Percentiles rank a stretch among this genome's conserved stretches.
These are phyloP conservation scores for Paecilomyces variotii DNA, from an alignment of 2,329 filamentous ascomycete genomes.

Conservation along the genomic window DNA sequence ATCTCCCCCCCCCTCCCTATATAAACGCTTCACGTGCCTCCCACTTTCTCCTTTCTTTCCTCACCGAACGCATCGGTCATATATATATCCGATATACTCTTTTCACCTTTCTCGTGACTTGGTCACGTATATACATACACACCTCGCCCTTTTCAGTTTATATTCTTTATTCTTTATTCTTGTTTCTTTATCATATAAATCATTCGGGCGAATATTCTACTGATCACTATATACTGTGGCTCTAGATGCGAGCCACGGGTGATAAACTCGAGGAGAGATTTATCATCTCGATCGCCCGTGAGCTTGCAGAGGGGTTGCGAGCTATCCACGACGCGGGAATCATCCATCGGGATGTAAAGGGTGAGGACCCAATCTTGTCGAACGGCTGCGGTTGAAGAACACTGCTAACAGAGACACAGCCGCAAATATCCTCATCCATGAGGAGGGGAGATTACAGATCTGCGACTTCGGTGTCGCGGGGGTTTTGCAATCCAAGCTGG, in stretches of 20 bases:
- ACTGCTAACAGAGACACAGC: constrained; percentile 26
- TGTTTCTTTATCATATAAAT: constrained; percentile 6
- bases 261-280: constrained; percentile 51
- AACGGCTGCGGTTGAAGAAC: not conserved
- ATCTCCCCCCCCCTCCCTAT: not conserved
- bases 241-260: constrained; percentile 41
- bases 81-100: not conserved
- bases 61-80: not conserved
- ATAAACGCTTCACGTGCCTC: not conserved
- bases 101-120: not conserved
- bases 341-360: constrained; percentile 59
- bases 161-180: not conserved
- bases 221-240: constrained; percentile 1
- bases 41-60: not conserved
- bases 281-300: constrained; percentile 56
- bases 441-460: constrained; percentile 55
- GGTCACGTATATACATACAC: not conserved
- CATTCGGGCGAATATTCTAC: constrained; percentile 14
- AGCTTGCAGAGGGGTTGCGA: constrained; percentile 54
- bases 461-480: constrained; percentile 61
- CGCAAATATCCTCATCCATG: constrained; percentile 56
- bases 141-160: not conserved
- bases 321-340: constrained; percentile 59
- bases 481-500: constrained; percentile 50
- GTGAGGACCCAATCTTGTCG: constrained; percentile 21